phyloP scores from a whole-genome alignment of 2,329 filamentous ascomycete species.

The Cladosporium velox region DNA sequence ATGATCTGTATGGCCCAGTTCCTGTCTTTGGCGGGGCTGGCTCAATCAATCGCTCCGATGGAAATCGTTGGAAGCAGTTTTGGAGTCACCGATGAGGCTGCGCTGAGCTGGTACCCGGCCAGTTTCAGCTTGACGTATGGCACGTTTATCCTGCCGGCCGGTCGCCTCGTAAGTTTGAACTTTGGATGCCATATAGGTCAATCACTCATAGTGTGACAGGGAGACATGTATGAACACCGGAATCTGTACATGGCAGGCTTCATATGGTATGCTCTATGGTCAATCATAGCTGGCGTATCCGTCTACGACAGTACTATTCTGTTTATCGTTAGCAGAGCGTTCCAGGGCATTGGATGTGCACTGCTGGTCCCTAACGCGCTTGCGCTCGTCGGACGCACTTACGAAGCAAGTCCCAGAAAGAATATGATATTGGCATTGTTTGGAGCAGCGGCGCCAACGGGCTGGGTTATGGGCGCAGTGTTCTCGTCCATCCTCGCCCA shows the following conservation, averaged over 20 bases:
- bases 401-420: slow-evolving; percentile 40
- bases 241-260: slow-evolving; percentile 45
- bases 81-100: no score
- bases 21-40: no score
- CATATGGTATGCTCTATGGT: slow-evolving; percentile 43
- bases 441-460: slow-evolving; percentile 40
- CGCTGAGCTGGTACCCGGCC: no score
- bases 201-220: slow-evolving; percentile 21
- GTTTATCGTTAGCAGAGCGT: slow-evolving; percentile 41
- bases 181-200: no score
- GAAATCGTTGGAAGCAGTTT: no score
- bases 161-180: no score
- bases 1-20: no score
- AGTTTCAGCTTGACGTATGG: no score
- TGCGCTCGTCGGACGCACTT: slow-evolving; percentile 39
- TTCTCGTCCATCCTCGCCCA: slow-evolving; percentile 39
- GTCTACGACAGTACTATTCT: slow-evolving; percentile 41
- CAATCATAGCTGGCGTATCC: slow-evolving; percentile 38
- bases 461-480: slow-evolving; percentile 39
- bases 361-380: slow-evolving; percentile 42
- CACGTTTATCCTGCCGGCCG: no score
- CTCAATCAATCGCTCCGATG: no score
- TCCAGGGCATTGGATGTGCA: slow-evolving; percentile 45
- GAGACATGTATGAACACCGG: slow-evolving; percentile 49
- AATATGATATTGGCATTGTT: slow-evolving; percentile 43